phyloP scores from a whole-genome alignment of 371 early-diverging fungal genomes.

The Mucor indicus region DNA sequence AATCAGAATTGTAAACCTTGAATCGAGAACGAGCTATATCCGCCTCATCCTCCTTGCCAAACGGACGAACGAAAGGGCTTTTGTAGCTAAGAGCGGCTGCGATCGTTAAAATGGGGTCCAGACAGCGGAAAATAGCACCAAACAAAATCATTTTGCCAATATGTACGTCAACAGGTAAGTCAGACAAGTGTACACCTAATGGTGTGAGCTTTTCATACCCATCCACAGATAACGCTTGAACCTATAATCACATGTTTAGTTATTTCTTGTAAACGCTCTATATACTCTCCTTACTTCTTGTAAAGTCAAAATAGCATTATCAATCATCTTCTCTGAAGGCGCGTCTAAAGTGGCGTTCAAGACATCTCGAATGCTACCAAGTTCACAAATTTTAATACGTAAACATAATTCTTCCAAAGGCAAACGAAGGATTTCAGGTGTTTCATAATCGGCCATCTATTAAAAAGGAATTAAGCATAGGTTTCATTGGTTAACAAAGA shows the following conservation, averaged over 20 bases:
- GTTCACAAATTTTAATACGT: constrained; percentile 67
- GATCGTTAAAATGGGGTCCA: constrained; percentile 79
- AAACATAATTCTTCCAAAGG: constrained; percentile 83
- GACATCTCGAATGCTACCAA: constrained; percentile 57
- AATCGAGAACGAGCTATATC: constrained; percentile 53
- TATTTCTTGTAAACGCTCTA: not conserved
- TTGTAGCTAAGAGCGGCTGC: constrained; percentile 75
- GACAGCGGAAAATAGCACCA: constrained; percentile 77
- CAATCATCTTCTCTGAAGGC: constrained; percentile 68
- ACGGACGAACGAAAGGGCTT: constrained; percentile 72
- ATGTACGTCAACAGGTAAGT: constrained; percentile 84
- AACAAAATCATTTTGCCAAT: constrained; percentile 88
- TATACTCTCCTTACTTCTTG: constrained; percentile 60
- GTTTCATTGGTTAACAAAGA: not conserved
- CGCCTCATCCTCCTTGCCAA: constrained; percentile 64
- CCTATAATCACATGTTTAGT: constrained; percentile 16
- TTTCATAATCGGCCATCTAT: constrained; percentile 63
- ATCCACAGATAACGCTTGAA: constrained; percentile 43
- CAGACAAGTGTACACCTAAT: constrained; percentile 83
- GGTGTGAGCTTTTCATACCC: constrained; percentile 72
- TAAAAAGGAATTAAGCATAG: not conserved
- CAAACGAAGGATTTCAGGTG: constrained; percentile 79
- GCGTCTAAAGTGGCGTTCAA: constrained; percentile 73
- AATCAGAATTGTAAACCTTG: constrained; percentile 65
- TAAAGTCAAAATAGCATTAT: constrained; percentile 60